Evolutionary conservation across 140 eudicot species (phyloP).

Genomic region (Flaveria floridana): DNA sequence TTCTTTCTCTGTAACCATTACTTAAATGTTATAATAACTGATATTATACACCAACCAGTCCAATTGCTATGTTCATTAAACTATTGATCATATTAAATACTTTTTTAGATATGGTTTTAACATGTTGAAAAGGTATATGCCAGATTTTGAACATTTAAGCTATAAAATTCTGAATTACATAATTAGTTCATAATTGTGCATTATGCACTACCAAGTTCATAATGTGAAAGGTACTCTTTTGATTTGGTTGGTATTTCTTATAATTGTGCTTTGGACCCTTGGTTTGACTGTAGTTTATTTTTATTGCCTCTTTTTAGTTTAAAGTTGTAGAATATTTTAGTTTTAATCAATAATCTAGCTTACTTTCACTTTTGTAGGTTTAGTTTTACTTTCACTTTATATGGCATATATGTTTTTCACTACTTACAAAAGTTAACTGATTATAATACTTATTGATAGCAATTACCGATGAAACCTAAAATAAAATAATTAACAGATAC

Average conservation of each 20-base stretch:
- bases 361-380: not conserved
- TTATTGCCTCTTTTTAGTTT: not conserved
- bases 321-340: not conserved
- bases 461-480: not conserved
- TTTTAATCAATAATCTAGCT: not conserved
- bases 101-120: not conserved
- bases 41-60: not conserved
- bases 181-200: not conserved
- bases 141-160: not conserved
- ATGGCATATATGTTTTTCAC: not conserved
- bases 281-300: not conserved
- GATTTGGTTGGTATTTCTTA: slow-evolving; percentile 6
- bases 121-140: not conserved
- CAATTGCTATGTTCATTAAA: not conserved
- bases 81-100: not conserved
- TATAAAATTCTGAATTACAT: slow-evolving; percentile 9
- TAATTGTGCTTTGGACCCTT: not conserved
- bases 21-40: too few relatives aligned
- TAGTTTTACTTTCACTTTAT: not conserved
- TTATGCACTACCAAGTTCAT: not conserved
- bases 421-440: not conserved
- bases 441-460: not conserved
- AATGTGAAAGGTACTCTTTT: slow-evolving; percentile 4
- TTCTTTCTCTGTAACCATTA: not conserved
- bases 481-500: not conserved